Conservation (phyloP, 805 yeast species). For the Metschnikowia peoriensis region DNA sequence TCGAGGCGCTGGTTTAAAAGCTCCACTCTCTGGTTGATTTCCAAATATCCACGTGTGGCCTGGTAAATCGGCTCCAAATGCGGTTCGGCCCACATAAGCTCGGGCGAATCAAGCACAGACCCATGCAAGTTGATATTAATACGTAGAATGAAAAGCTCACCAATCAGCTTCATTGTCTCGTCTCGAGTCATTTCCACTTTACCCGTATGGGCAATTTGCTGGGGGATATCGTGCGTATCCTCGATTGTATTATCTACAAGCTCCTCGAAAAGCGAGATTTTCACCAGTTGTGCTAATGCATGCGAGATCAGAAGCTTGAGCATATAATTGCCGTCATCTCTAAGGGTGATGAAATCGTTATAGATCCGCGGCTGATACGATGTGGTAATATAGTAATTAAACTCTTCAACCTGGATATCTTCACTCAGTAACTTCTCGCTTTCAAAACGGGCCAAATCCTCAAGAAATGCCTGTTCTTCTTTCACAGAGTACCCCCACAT, state of each 20-base stretch:
- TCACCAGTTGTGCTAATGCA: conserved; percentile 93
- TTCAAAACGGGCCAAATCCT: conserved; percentile 86
- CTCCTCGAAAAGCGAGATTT: conserved; percentile 93
- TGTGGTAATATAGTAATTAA: conserved; percentile 90
- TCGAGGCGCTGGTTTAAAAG: conserved; percentile 88
- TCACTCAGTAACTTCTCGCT: conserved; percentile 87
- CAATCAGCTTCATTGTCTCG: conserved; percentile 96
- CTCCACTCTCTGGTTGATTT: conserved; percentile 90
- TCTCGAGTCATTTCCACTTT: conserved; percentile 92
- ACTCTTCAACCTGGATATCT: conserved; percentile 92
- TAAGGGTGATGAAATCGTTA: conserved; percentile 88
- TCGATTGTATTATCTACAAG: conserved; percentile 95
- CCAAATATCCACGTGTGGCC: conserved; percentile 93
- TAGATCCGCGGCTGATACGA: conserved; percentile 94
- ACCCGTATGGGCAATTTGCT: conserved; percentile 91
- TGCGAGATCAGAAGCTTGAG: conserved; percentile 89
- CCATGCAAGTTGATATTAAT: conserved; percentile 83
- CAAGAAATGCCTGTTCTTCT: conserved; percentile 79
- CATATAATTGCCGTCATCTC: conserved; percentile 91
- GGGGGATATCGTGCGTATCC: conserved; percentile 96
- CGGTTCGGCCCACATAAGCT: conserved; percentile 98
- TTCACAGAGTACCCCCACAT: conserved; percentile 90
- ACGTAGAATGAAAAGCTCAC: conserved; percentile 86
- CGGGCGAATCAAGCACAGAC: conserved; percentile 92
- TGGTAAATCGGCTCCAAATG: conserved; percentile 96